phyloP scores from a whole-genome alignment of 495 filamentous ascomycete species.

The Aspergillus ostianus region DNA sequence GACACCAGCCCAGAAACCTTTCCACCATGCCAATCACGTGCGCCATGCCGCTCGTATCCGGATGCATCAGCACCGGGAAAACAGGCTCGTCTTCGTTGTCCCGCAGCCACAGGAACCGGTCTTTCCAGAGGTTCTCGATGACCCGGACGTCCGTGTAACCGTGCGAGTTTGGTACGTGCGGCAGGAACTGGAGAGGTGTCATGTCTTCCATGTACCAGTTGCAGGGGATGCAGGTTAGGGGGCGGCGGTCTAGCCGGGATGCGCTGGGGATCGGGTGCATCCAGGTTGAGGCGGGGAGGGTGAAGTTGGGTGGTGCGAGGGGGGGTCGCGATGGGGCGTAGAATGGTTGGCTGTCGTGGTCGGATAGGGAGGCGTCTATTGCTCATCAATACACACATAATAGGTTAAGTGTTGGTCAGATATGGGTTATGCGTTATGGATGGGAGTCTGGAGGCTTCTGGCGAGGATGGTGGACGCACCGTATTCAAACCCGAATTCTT shows the following conservation, averaged over 20 bases:
- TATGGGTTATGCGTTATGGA: neutral
- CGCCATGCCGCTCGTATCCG: conserved; percentile 61
- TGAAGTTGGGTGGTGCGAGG: conserved; percentile 52
- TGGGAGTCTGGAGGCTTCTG: neutral
- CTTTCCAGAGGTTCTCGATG: conserved; percentile 55
- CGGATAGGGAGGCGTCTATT: conserved; percentile 52
- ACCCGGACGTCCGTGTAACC: conserved; percentile 52
- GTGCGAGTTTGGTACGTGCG: conserved; percentile 48
- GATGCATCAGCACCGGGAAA: conserved; percentile 55
- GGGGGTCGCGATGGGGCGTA: conserved; percentile 48
- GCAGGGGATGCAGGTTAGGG: conserved; percentile 51
- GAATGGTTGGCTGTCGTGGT: conserved; percentile 55
- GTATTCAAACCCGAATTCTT: conserved; percentile 52
- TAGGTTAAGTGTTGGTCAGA: neutral
- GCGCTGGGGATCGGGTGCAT: conserved; percentile 51
- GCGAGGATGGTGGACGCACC: conserved; percentile 15
- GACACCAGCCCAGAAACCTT: conserved; percentile 52
- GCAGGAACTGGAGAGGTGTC: conserved; percentile 55
- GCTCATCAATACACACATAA: neutral
- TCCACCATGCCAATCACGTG: conserved; percentile 62
- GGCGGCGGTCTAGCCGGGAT: conserved; percentile 25
- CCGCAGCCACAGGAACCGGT: conserved; percentile 46
- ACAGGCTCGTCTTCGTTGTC: conserved; percentile 39
- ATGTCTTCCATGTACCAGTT: conserved; percentile 60
- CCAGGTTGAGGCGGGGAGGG: conserved; percentile 49